Percentiles rank a stretch among this genome's conserved stretches.
Conservation (phyloP, 495 filamentous ascomycete genomes). For the Aspergillus sclerotioniger region DNA sequence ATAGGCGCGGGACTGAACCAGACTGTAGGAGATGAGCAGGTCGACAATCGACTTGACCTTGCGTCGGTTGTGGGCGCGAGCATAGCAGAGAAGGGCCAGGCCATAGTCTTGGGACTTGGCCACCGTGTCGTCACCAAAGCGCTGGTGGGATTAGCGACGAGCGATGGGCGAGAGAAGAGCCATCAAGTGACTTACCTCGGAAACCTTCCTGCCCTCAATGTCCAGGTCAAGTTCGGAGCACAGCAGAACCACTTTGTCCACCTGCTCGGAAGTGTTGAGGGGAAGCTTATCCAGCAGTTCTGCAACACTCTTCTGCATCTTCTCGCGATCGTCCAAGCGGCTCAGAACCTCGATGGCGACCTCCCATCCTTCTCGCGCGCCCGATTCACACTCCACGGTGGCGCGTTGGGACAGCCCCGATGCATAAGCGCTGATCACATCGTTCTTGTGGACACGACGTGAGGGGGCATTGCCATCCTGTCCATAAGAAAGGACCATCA, state of each 20-base stretch:
- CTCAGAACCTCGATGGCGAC: conserved; percentile 73
- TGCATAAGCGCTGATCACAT: conserved; percentile 72
- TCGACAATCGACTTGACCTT: conserved; percentile 81
- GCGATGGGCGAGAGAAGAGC: conserved; percentile 3
- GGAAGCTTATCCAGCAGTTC: conserved; percentile 62
- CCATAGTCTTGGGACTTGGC: conserved; percentile 70
- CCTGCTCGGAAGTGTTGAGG: conserved; percentile 59
- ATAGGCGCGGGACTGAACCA: conserved; percentile 77
- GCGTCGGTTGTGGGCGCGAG: conserved; percentile 66
- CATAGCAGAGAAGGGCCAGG: conserved; percentile 79
- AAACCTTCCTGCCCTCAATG: conserved; percentile 66
- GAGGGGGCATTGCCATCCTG: conserved; percentile 26
- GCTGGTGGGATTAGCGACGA: conserved; percentile 43
- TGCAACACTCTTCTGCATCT: conserved; percentile 64
- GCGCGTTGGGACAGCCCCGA: conserved; percentile 47
- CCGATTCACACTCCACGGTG: conserved; percentile 35
- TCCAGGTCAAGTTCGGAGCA: conserved; percentile 69
- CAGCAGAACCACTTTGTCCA: conserved; percentile 72
- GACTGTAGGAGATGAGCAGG: conserved; percentile 79
- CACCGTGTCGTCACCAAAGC: conserved; percentile 70
- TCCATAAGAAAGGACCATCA: conserved; percentile 60
- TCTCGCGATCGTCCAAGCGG: conserved; percentile 63
- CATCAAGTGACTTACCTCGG: conserved; percentile 63
- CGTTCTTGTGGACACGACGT: conserved; percentile 54
- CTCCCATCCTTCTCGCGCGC: conserved; percentile 74